These are phyloP conservation scores for Quercus glauca DNA, from an alignment of 306 rosid species.

Conservation along the genomic window DNA sequence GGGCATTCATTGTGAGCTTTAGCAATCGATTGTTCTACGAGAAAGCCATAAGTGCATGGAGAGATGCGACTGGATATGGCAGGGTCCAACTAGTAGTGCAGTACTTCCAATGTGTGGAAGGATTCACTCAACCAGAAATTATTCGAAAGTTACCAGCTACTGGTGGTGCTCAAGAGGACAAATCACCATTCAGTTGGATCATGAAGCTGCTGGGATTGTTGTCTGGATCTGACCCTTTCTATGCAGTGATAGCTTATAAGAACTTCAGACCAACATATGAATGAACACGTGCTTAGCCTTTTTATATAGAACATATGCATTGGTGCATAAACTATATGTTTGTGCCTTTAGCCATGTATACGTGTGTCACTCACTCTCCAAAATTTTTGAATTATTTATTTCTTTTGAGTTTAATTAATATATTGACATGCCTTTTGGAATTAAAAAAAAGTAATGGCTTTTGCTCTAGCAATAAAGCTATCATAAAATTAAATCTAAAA, in stretches of 20 bases:
- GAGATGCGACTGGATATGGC: slow-evolving; percentile 70
- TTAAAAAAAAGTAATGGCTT: no score
- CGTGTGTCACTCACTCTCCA: no score
- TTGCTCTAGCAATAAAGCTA: not conserved
- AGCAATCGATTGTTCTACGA: slow-evolving; percentile 89
- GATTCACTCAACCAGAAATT: slow-evolving; percentile 74
- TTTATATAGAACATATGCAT: not conserved
- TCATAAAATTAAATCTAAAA: not conserved
- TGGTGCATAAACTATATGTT: not conserved
- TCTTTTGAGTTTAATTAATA: no score
- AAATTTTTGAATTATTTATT: no score
- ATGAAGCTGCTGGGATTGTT: slow-evolving; percentile 51
- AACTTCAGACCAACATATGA: slow-evolving; percentile 59
- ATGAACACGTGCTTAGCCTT: not conserved
- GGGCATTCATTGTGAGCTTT: slow-evolving; percentile 78
- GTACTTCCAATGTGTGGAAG: slow-evolving; percentile 76
- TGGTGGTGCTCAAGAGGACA: slow-evolving; percentile 25
- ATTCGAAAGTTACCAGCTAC: slow-evolving; percentile 46
- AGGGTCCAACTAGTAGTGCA: slow-evolving; percentile 72
- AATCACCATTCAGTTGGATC: slow-evolving; percentile 52
- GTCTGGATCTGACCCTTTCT: slow-evolving; percentile 66
- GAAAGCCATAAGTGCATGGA: slow-evolving; percentile 78
- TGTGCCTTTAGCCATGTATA: not conserved
- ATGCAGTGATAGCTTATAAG: slow-evolving; percentile 76
- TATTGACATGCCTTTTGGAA: no score